A percentile compares a stretch with the other conserved stretches of the same genome.
Evolutionary conservation across 805 yeast genomes (phyloP).

Genomic region (Lachancea waltii): DNA sequence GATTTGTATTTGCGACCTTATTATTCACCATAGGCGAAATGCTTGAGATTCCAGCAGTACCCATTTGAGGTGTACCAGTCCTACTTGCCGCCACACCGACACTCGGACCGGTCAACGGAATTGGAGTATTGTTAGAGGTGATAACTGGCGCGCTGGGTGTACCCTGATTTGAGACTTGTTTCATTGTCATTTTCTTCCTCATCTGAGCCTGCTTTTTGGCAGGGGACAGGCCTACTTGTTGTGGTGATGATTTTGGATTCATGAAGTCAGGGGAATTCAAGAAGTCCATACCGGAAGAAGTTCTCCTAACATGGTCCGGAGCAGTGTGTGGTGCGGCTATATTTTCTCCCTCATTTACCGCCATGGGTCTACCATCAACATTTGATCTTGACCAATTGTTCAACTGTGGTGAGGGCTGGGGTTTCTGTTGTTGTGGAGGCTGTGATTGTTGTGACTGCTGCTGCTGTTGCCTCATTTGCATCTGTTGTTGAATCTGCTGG

Average conservation of each 20-base stretch:
- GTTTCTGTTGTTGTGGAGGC: constrained; percentile 22
- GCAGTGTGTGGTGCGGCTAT: constrained; percentile 3
- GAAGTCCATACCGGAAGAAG: constrained; percentile 16
- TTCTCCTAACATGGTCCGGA: constrained; percentile 9
- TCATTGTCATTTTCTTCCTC: constrained; percentile 7
- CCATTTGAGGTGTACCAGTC: constrained; percentile 17
- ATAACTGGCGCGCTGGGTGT: constrained; percentile 15
- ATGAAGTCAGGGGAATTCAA: constrained; percentile 17
- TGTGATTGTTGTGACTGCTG: constrained; percentile 26
- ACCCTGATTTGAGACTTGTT: constrained; percentile 10
- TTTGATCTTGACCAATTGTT: constrained; percentile 9
- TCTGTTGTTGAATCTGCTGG: constrained; percentile 26
- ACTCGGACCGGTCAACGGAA: constrained; percentile 10
- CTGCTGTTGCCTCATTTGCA: constrained; percentile 24
- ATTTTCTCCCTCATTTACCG: constrained; percentile 1
- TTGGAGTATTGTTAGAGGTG: constrained; percentile 14
- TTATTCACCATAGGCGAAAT: constrained; percentile 9
- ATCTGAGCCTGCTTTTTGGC: constrained; percentile 8
- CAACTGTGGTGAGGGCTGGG: constrained; percentile 7
- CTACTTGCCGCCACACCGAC: constrained; percentile 11
- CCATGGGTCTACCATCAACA: constrained; percentile 4
- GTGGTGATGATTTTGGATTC: constrained; percentile 12
- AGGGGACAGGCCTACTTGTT: constrained; percentile 14
- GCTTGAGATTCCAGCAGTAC: constrained; percentile 4
- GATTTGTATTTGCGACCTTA: constrained; percentile 5